A percentile compares a stretch with the other conserved stretches of the same genome.
phyloP scores from a whole-genome alignment of 2,329 filamentous ascomycete genomes.

The Pseudogymnoascus sp. region DNA sequence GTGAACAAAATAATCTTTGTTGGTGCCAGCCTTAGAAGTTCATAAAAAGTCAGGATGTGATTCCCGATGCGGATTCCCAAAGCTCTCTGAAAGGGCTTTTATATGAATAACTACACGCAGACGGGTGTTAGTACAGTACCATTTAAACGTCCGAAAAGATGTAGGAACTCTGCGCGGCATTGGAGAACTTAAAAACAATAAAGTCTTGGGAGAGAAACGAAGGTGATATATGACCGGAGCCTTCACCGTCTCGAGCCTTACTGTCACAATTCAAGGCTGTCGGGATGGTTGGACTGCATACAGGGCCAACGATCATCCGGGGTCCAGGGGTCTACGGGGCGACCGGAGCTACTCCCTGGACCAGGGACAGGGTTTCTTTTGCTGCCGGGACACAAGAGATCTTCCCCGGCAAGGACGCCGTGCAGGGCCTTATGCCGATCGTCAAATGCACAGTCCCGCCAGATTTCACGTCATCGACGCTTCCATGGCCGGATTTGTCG shows the following conservation, averaged over 20 bases:
- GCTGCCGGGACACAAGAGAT: background rate
- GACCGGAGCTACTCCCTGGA: background rate
- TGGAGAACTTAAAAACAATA: background rate
- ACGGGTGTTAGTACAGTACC: background rate
- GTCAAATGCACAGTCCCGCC: background rate
- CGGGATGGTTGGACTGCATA: conserved; percentile 1
- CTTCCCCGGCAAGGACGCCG: background rate
- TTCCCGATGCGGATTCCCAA: background rate
- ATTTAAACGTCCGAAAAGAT: background rate
- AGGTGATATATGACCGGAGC: conserved; percentile 1
- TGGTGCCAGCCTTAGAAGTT: background rate
- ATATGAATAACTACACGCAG: background rate
- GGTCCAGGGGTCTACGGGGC: background rate
- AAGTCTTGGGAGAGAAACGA: background rate
- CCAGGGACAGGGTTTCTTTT: background rate
- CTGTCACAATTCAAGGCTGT: conserved; percentile 3
- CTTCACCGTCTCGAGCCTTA: background rate
- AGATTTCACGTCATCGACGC: conserved; percentile 4
- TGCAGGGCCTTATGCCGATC: background rate
- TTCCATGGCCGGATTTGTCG: background rate
- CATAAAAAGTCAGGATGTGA: background rate
- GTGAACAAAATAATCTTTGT: conserved; percentile 1
- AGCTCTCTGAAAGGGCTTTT: background rate
- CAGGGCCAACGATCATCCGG: background rate
- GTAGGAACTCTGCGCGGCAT: background rate